Conservation (phyloP, 371 early-diverging fungal species). For the Nematocida ironsii region DNA sequence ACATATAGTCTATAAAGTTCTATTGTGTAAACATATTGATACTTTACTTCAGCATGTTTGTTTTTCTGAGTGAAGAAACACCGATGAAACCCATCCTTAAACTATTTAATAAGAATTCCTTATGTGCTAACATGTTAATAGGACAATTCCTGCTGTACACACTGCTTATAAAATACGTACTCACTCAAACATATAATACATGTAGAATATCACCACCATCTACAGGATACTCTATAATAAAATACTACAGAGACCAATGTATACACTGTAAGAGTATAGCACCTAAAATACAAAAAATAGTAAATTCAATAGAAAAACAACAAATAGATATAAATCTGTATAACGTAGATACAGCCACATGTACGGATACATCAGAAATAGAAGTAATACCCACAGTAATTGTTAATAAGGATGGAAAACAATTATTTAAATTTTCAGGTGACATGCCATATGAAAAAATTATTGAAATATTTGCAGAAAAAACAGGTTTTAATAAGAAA, state of each 20-base stretch:
- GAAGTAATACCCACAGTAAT: slow-evolving; percentile 67
- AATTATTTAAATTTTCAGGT: slow-evolving; percentile 60
- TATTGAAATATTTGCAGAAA: not conserved
- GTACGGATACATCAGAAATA: slow-evolving; percentile 60
- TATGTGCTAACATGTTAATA: not conserved
- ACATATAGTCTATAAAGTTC: too few species aligned
- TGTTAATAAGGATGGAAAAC: slow-evolving; percentile 60
- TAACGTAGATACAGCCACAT: slow-evolving; percentile 66
- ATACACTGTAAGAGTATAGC: slow-evolving; percentile 63
- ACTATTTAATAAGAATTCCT: slow-evolving; percentile 13
- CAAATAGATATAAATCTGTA: slow-evolving; percentile 51
- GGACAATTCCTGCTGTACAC: not conserved
- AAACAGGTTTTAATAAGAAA: slow-evolving; percentile 40
- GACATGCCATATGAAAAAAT: slow-evolving; percentile 45
- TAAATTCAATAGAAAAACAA: slow-evolving; percentile 52
- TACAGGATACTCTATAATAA: slow-evolving; percentile 47
- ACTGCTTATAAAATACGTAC: not conserved
- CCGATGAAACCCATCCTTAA: not conserved
- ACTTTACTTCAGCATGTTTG: slow-evolving; percentile 25
- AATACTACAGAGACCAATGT: slow-evolving; percentile 67
- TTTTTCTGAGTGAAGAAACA: slow-evolving; percentile 28
- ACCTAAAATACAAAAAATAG: slow-evolving; percentile 64
- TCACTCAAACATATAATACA: slow-evolving; percentile 20
- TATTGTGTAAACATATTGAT: not conserved
- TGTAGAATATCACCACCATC: slow-evolving; percentile 32